A percentile compares a stretch with the other conserved stretches of the same genome.
phyloP scores from a whole-genome alignment of 768 basidiomycete genomes.

The Saitozyma sp. region DNA sequence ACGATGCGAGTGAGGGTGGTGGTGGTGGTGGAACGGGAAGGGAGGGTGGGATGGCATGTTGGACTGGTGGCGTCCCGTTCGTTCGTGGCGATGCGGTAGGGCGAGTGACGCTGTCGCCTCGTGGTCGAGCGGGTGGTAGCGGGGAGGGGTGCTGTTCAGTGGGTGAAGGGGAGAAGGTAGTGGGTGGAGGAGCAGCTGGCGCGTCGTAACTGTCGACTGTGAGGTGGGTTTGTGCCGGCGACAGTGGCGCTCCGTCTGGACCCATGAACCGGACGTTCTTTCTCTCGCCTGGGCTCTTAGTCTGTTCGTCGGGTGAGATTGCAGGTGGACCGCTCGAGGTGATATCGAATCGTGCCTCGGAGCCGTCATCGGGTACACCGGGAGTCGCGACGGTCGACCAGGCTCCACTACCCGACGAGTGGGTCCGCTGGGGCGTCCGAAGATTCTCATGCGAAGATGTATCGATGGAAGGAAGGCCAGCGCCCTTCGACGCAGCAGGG shows the following conservation, averaged over 20 bases:
- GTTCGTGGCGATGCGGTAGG: not conserved
- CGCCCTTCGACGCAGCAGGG: slow-evolving; percentile 9
- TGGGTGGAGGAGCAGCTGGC: slow-evolving; percentile 44
- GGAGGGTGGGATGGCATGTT: slow-evolving; percentile 13
- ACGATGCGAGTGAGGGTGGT: slow-evolving; percentile 36
- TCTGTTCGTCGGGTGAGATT: slow-evolving; percentile 5
- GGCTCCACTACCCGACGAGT: slow-evolving; percentile 57
- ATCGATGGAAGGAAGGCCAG: slow-evolving; percentile 24
- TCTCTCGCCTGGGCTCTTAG: slow-evolving; percentile 25
- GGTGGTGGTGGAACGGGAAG: slow-evolving; percentile 29
- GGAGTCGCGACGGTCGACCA: slow-evolving; percentile 81
- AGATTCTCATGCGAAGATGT: slow-evolving; percentile 11
- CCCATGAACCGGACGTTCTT: slow-evolving; percentile 51
- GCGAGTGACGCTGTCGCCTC: not conserved
- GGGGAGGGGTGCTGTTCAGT: slow-evolving; percentile 11
- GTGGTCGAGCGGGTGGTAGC: slow-evolving; percentile 6
- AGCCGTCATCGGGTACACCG: slow-evolving; percentile 54
- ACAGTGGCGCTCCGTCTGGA: slow-evolving; percentile 50
- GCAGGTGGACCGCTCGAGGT: slow-evolving; percentile 22
- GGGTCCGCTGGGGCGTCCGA: slow-evolving; percentile 18
- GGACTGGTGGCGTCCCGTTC: slow-evolving; percentile 13
- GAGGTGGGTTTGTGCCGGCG: slow-evolving; percentile 41
- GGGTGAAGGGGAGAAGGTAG: slow-evolving; percentile 28
- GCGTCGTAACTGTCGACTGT: slow-evolving; percentile 44
- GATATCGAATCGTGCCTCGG: slow-evolving; percentile 23